Evolutionary conservation across 176 grass and related monocot species (phyloP), one percentile per base, ranked within the genome.

Genomic region (Oryza meridionalis): DNA sequence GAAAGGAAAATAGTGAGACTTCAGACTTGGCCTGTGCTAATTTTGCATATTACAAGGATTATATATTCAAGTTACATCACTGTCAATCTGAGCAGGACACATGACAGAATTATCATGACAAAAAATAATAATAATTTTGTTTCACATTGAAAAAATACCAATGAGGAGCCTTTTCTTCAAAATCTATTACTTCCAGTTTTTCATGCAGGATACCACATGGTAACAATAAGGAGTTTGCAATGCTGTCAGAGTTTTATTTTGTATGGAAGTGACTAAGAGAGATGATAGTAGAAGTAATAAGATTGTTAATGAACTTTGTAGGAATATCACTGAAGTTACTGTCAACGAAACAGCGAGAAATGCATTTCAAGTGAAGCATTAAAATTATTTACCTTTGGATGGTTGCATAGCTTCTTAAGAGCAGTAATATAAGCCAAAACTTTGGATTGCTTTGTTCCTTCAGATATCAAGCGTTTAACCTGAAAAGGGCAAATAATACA

Each of bases 371-470:
- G 4, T 27, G 53, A 76, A 83, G 69, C 37, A 79, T 67, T 74
- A 85, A 70, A 76, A 76, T 49, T 69, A 72, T 71, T 86, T 93
- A 95, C 96, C 96, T 98, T 98, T 67, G 96, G 96, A 86, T 98
- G 96, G 65, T 98, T 98, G 87, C 96, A 98, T 79, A 98, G 87
- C 82, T 98, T 98, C 77, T 98, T 98, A 77, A 98, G 93, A 81
- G 91, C 93, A 21, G 96, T 98, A 86, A 98, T 98, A 88, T 91
- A 98, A 61, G 96, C 96, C 75, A 98, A 88, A 95, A 98, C 90
- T 81, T 92, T 95, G 59, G 93, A 91, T 49, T 88, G 81, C 79
- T 95, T 98, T 83, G 87, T 72, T 76, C 95, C 93, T 90, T 95
- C 91, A 64, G 88, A 81, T 80, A 98, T 92, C 75, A 90, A 84